Base-by-base conservation (phyloP, 495 filamentous ascomycete genomes). In the Ramalina intermedia region DNA sequence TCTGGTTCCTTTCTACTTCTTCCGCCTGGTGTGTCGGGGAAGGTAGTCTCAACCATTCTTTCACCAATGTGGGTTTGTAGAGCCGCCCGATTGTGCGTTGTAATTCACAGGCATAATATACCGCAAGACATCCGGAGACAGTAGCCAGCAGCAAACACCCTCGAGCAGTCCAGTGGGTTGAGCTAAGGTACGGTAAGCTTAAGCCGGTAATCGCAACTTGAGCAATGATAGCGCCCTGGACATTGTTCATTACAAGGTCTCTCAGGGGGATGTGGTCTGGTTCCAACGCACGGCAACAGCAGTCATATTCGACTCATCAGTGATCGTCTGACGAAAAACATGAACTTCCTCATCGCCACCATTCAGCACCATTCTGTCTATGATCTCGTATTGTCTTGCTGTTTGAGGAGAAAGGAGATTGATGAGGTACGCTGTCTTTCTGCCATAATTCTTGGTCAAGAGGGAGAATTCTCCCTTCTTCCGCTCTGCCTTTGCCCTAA, bases 161-260 rank as follows among this genome's bases (percentile, higher is more conserved):
- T n/a, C 46, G 45, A 5, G 56, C 59, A 1, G 49, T 26, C 59
- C 59, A 63, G 39, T 61, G 59, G 2, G 56, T 48, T 3, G 49
- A 16, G 37, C 54, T 61, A 0, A 61, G 41, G 29, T 36, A 36
- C 4, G 50, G 37, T 23, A 63, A 33, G 8, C 54, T 54, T 4
- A 62, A 48, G 11, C 39, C 56, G 0, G 55, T 62, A 2, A 62
- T 53, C 0, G 60, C 59, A 12, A 62, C 59, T 48, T 61, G 60
- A 8, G 60, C 59, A 37, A 62, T 55, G 39, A 62, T 61, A 17
- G 60, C 58, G 27, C 56, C 60, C 60, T 62, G 14, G 13, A 16
- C 7, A 12, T 40, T 14, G 6, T 27, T 13, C 18, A 21, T 16
- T n/a, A n/a, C n/a, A n/a, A n/a, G n/a, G n/a, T n/a, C n/a, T n/a